These are phyloP conservation scores for Croton setiger DNA, from an alignment of 441 rosid genomes.

Conservation along the genomic window DNA sequence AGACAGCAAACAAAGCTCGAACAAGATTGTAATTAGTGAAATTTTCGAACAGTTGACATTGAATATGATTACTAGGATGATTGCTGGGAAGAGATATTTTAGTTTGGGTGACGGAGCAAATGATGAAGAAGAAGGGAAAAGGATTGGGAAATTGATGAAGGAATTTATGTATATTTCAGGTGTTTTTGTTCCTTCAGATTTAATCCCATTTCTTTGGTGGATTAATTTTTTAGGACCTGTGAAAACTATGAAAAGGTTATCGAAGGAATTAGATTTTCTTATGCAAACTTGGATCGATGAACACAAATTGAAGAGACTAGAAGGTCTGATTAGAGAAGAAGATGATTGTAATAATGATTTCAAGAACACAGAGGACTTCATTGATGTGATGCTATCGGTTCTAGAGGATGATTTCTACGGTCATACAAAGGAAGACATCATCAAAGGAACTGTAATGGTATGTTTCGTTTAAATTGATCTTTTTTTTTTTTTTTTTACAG, in stretches of 20 bases:
- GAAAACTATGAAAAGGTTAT: slow-evolving; percentile 13
- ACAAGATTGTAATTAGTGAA: slow-evolving; percentile 10
- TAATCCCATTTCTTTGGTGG: slow-evolving; percentile 18
- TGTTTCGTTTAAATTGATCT: background rate
- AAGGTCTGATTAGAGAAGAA: background rate
- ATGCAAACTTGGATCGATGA: slow-evolving; percentile 24
- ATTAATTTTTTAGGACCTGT: slow-evolving; percentile 13
- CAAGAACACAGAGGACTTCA: slow-evolving; percentile 13
- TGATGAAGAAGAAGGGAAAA: slow-evolving; percentile 13
- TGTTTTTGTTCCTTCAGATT: slow-evolving; percentile 19
- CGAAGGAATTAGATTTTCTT: slow-evolving; percentile 12
- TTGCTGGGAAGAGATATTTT: slow-evolving; percentile 22
- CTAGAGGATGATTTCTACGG: slow-evolving; percentile 18
- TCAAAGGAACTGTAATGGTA: slow-evolving; percentile 21
- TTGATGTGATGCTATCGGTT: slow-evolving; percentile 23
- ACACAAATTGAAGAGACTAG: slow-evolving; percentile 10
- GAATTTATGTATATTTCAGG: slow-evolving; percentile 20
- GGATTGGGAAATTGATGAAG: slow-evolving; percentile 13
- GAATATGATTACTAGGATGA: slow-evolving; percentile 21
- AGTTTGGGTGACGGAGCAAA: background rate
- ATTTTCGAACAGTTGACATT: slow-evolving; percentile 6
- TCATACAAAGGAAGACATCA: slow-evolving; percentile 15
- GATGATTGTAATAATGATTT: background rate
- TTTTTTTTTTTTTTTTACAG: too few relatives aligned
- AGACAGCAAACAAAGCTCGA: background rate